Evolutionary conservation across 176 grass and related monocot species (phyloP), one percentile per base, ranked within the genome.

Genomic region (Oryza longistaminata): DNA sequence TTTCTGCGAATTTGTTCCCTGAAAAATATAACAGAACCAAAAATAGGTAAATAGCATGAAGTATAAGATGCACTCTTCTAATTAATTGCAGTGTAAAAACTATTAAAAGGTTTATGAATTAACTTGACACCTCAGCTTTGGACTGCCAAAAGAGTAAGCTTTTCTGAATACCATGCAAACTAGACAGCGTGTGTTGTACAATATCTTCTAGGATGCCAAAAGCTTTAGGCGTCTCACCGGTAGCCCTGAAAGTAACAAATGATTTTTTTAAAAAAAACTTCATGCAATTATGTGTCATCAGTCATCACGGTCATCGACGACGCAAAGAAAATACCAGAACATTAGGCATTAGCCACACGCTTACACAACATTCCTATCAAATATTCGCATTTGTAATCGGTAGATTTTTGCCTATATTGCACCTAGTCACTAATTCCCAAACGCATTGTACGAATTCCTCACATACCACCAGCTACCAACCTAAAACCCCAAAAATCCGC

Each of bases 131-230:
- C 95, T 97, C 88, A 21, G 95, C 90, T 72, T 87, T 90, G 45
- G 79, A 84, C 50, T 94, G 88, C 95, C 95, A 97, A 74, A 94
- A 97, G 9, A 84, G 75, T 83, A 97, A 85, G 85, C 92, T 97
- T 91, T 97, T 97, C 49, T 97, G 88, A 91, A 94, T 80, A 82
- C 5, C 71, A 79, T 93, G 95, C 85, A 97, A 66, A 89, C 82
- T 84, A 82, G 84, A 88, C 67, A 93, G 26, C 26, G 84, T 86
- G 45, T 80, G 82, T 55, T 94, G 88, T 50, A 88, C 86, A 84
- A 98, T 88, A 65, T 98, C 96, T 78, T 95, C 91, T 83, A 95
- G 73, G 65, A 98, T 87, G 67, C 74, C 62, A 73, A 91, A 86
- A 61, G 76, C 85, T 88, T 87, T 93, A 49, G 90, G 84, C 85